Conservation (phyloP, 805 yeast genomes). For the Schizosaccharomyces osmophilus region DNA sequence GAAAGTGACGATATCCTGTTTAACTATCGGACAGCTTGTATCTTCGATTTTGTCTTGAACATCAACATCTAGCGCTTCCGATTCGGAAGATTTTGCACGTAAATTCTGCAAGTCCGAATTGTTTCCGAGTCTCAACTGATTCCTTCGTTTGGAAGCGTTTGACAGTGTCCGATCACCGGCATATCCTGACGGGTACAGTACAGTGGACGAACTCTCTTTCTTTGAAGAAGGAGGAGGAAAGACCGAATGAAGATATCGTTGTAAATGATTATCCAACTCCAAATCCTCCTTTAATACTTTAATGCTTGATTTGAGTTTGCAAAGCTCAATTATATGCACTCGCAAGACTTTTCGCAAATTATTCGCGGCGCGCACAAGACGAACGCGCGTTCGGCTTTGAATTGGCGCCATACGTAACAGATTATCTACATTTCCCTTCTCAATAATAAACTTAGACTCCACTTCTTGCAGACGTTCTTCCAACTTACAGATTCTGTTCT, state of each 20-base stretch:
- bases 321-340: neutral
- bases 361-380: neutral
- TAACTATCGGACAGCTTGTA: no score
- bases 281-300: neutral
- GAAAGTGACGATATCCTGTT: neutral
- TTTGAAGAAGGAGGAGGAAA: neutral
- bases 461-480: neutral
- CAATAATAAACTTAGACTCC: neutral
- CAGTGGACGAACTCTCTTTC: neutral
- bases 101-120: no score
- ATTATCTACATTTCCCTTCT: neutral
- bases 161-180: no score
- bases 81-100: no score
- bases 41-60: no score
- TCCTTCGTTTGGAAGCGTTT: no score
- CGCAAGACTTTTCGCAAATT: neutral
- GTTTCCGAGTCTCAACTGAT: no score
- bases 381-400: neutral
- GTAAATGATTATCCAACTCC: neutral
- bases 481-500: neutral
- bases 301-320: neutral
- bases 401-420: neutral
- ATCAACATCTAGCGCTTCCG: no score
- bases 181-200: no score
- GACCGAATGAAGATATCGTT: neutral